Base-by-base conservation (phyloP, 352 stramenopile species). In the Phytophthora tentaculata region DNA sequence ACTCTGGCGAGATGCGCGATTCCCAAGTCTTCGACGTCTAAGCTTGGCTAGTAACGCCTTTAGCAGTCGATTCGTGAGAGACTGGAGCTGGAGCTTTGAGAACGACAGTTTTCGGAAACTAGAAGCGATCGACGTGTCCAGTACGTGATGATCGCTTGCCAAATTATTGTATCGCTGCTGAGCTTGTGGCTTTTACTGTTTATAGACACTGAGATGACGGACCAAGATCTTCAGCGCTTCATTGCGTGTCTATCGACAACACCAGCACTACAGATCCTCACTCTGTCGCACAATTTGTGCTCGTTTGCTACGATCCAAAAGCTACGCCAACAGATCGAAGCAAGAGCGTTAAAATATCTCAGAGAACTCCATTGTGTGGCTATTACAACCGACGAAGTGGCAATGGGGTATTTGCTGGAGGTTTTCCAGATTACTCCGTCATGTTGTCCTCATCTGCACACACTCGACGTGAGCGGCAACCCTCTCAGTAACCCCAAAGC, bases 41-140 rank as follows among this genome's bases (percentile, higher is more conserved):
- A 68, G 68, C 17, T 20, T 92, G 26, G 70, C 78, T 0, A 47
- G 54, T 0, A 84, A 88, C 43, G 49, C 73, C 8, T 92, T 89
- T 43, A 84, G 73, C 22, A 89, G 81, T 62, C 74, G 81, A 16
- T 90, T 89, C 62, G 73, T 92, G 59, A 71, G 81, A 41, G 81
- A 90, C 41, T 90, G 76, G 81, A 61, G 60, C 19, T 69, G 44
- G 41, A 76, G 71, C n/a, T 92, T 90, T 48, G 54, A 56, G 3
- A 69, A 83, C 37, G 73, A 86, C n/a, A 71, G 71, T 43, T 85
- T 90, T 45, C 10, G 50, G 8, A 24, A 28, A 1, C 67, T 90
- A 22, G 14, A 65, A 14, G 28, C 35, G 6, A 69, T 90, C 26
- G 59, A 92, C 37, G 64, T 90, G n/a, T 75, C 68, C 16, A 79